These are phyloP conservation scores for Cryptococcus amylolentus DNA, from an alignment of 1,284 basidiomycete species.

Conservation along the genomic window DNA sequence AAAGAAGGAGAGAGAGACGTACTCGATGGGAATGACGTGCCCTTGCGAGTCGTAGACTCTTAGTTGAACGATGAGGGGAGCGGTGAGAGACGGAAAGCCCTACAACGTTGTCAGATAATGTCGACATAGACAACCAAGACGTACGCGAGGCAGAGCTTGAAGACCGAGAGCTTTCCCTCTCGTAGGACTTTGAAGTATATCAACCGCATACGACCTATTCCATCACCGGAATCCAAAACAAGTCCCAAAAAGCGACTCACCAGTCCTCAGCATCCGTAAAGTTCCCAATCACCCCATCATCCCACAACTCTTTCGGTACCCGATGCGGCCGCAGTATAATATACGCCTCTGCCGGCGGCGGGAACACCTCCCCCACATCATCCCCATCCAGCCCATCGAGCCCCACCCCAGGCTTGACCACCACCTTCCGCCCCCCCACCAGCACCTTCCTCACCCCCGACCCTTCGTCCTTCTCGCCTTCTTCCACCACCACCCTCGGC, in stretches of 20 bases:
- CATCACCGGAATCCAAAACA: background rate
- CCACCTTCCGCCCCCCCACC: background rate
- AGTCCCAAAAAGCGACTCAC: background rate
- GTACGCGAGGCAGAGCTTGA: slow-evolving; percentile 3
- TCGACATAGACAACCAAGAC: background rate
- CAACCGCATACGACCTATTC: slow-evolving; percentile 9
- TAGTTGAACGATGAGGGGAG: slow-evolving; percentile 12
- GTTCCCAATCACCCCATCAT: slow-evolving; percentile 7
- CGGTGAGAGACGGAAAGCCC: slow-evolving; percentile 9
- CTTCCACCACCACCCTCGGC: slow-evolving; percentile 1
- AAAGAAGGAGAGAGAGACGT: background rate
- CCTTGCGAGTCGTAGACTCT: slow-evolving; percentile 4
- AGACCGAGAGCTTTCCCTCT: slow-evolving; percentile 12
- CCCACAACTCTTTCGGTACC: slow-evolving; percentile 6
- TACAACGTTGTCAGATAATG: background rate
- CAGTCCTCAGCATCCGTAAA: background rate
- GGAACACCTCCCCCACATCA: background rate
- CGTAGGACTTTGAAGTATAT: slow-evolving; percentile 6
- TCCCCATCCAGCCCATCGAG: background rate
- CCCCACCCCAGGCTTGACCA: background rate
- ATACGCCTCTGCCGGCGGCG: slow-evolving; percentile 12
- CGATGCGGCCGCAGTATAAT: slow-evolving; percentile 10
- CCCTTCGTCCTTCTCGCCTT: background rate
- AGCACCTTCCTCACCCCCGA: background rate
- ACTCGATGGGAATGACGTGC: slow-evolving; percentile 5